Percentiles rank a stretch among this genome's conserved stretches.
Conservation (phyloP, 73 alveolate species). For the Durusdinium trenchii region DNA sequence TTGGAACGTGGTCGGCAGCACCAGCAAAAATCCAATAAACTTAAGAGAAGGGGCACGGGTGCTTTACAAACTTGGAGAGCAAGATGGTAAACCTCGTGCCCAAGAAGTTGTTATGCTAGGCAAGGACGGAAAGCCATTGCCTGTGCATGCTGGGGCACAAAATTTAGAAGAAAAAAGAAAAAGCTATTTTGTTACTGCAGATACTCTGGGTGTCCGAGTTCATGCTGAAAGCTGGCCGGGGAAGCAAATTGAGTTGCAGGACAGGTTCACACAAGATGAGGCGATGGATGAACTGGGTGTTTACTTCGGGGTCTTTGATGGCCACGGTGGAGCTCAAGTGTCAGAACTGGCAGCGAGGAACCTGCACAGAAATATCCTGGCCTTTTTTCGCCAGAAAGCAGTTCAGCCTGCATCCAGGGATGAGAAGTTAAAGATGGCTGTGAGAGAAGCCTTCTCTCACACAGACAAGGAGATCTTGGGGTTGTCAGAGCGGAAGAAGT, state of each 20-base stretch:
- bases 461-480: constrained; percentile 84
- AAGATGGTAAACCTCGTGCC: constrained; percentile 80
- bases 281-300: constrained; percentile 95
- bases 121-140: constrained; percentile 75
- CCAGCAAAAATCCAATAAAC: constrained; percentile 77
- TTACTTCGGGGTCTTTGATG: constrained; percentile 87
- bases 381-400: constrained; percentile 81
- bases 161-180: constrained; percentile 71
- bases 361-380: constrained; percentile 72
- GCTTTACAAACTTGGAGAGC: constrained; percentile 86
- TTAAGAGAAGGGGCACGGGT: constrained; percentile 81
- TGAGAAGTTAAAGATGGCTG: constrained; percentile 91
- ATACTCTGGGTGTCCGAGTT: constrained; percentile 77
- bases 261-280: constrained; percentile 76
- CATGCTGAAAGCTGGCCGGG: constrained; percentile 95
- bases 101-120: constrained; percentile 84
- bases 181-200: constrained; percentile 91
- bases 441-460: constrained; percentile 69
- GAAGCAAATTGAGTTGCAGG: constrained; percentile 79
- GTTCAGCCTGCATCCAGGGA: constrained; percentile 93
- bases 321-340: constrained; percentile 93
- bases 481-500: constrained; percentile 92
- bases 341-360: constrained; percentile 82
- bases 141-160: constrained; percentile 89
- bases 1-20: constrained; percentile 93